These are phyloP conservation scores for Ascochyta clinopodiicola DNA, from an alignment of 2,329 filamentous ascomycete species.

Conservation along the genomic window DNA sequence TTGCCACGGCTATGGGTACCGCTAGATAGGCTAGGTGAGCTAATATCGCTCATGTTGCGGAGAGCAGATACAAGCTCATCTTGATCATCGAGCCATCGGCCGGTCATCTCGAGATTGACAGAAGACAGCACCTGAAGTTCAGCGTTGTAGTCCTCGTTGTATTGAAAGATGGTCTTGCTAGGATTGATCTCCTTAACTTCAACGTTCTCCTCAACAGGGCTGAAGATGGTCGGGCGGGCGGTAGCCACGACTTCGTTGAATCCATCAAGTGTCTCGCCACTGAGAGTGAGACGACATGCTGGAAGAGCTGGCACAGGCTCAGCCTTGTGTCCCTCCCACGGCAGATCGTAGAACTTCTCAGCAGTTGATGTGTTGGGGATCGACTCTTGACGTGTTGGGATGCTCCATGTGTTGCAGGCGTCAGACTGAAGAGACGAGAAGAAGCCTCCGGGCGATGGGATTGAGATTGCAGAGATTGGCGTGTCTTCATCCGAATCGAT, in stretches of 20 bases:
- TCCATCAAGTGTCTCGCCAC: constrained; percentile 45
- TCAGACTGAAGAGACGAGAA: constrained; percentile 82
- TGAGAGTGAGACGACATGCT: constrained; percentile 35
- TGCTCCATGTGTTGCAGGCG: constrained; percentile 82
- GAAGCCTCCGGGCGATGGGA: constrained; percentile 90
- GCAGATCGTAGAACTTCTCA: constrained; percentile 86
- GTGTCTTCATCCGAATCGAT: constrained; percentile 56
- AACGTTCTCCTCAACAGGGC: constrained; percentile 47
- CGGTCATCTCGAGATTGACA: constrained; percentile 82
- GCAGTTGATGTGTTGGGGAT: constrained; percentile 89
- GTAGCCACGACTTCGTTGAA: constrained; percentile 41
- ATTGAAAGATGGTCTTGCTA: constrained; percentile 71
- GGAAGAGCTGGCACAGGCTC: constrained; percentile 24
- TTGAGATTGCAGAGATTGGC: constrained; percentile 80
- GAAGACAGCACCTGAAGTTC: constrained; percentile 74
- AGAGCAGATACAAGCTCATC: constrained; percentile 76
- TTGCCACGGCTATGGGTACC: constrained; percentile 43
- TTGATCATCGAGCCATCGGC: constrained; percentile 85
- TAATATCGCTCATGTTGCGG: constrained; percentile 57
- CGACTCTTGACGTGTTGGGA: constrained; percentile 49
- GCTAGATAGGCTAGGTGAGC: constrained; percentile 49
- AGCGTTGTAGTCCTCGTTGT: constrained; percentile 75
- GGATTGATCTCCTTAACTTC: constrained; percentile 64
- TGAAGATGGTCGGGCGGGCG: constrained; percentile 39
- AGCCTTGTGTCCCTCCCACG: constrained; percentile 63